Evolutionary conservation across 139 green algal species (phyloP), one percentile per base, ranked within the genome.

Genomic region (Asterochloris erici): DNA sequence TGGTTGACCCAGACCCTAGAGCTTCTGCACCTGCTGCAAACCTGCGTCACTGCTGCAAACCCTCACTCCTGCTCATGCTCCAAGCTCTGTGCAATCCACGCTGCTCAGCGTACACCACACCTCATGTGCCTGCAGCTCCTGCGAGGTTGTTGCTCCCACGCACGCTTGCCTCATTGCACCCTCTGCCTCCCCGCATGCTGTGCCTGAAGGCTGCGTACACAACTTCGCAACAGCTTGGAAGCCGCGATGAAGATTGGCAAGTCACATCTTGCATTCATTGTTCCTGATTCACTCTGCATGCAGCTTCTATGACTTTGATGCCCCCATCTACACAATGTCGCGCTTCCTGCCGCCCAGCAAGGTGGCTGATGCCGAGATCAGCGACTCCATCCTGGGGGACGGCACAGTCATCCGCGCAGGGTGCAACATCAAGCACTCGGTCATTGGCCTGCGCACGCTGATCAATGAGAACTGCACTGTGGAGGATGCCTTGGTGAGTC

Each of bases 381-480:
- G 73, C 12, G 81, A 90, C 73, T 90, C 82, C 83, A 93, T 97
- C 62, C 91, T 97, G 84, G 92, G 91, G 73, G 92, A 96, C 81
- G 96, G 96, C 63, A 94, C 90, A 85, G 92, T 90, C 71, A 85
- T 99, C 17, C 90, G 93, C 73, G 91, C 78, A 91, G 87, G 96
- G 84, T 92, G 87, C 81, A 90, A 76, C 29, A 93, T 99, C 80
- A 81, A 88, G 16, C 92, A 98, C 87, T 94, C 93, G 2, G 94
- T 99, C 26, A 87, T 99, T 9, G 97, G 97, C 64, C 91, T 99
- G 70, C 93, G 97, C 69, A 94, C 91, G 17, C 90, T 92, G 81
- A 93, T 99, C 77, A 86, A 91, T 61, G 82, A 91, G 84, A 81
- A 86, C 79, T 91, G 86, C 78, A 68, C 90, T 38, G 87, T 97